phyloP scores from a whole-genome alignment of 2,329 filamentous ascomycete genomes.

The Verticillium klebahnii region DNA sequence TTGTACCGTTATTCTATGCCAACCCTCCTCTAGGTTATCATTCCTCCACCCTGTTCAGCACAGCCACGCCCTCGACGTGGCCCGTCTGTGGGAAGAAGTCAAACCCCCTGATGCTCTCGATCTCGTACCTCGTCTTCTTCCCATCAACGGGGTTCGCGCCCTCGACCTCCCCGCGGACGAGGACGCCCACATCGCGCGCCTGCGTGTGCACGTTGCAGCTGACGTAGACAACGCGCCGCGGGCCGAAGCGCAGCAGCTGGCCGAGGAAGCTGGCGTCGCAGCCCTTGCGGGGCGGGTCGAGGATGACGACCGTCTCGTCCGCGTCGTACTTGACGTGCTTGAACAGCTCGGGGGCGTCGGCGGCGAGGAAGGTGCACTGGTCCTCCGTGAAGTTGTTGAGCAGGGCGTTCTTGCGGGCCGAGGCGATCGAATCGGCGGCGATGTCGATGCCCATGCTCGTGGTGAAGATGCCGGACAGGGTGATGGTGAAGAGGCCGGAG shows the following conservation, averaged over 20 bases:
- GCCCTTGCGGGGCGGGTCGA: conserved; percentile 95
- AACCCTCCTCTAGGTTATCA: not conserved
- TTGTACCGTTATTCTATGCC: not conserved
- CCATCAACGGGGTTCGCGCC: conserved; percentile 22
- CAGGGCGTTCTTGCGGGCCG: conserved; percentile 71
- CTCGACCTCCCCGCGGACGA: conserved; percentile 62
- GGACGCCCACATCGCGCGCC: conserved; percentile 82
- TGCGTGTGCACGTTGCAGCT: conserved; percentile 98
- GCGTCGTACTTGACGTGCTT: conserved; percentile 66
- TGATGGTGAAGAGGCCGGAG: conserved; percentile 95
- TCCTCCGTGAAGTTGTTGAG: conserved; percentile 66
- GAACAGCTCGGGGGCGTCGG: conserved; percentile 83
- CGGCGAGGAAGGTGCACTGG: conserved; percentile 80
- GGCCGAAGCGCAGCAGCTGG: conserved; percentile 75
- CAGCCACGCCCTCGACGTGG: conserved; percentile 65
- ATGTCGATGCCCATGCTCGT: conserved; percentile 90
- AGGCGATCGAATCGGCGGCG: conserved; percentile 70
- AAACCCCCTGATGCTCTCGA: conserved; percentile 88
- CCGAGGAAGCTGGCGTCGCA: conserved; percentile 80
- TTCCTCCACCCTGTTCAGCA: conserved; percentile 53
- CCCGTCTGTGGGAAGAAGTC: conserved; percentile 94
- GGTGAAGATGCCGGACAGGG: conserved; percentile 79
- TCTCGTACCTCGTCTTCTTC: conserved; percentile 59
- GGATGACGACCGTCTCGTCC: conserved; percentile 84
- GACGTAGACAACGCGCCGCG: conserved; percentile 82